These are phyloP conservation scores for Chytridiales sp. DNA, from an alignment of 371 early-diverging fungal genomes.

Conservation along the genomic window DNA sequence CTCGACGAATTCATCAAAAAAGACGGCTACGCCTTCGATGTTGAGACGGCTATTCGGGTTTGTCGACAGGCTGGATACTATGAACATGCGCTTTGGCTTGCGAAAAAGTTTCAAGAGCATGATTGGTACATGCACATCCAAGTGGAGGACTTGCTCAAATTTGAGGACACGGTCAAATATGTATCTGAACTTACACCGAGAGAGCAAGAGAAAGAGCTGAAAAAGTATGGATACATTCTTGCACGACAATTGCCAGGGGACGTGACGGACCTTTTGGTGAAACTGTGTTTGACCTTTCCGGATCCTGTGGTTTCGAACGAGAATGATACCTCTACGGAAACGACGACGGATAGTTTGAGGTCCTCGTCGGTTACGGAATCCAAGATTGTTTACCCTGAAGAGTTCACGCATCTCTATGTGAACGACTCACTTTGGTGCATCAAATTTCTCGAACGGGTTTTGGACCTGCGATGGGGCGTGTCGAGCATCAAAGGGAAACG, in stretches of 20 bases:
- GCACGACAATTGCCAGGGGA: slow-evolving; percentile 70
- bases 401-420: slow-evolving; percentile 74
- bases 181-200: slow-evolving; percentile 58
- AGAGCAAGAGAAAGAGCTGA: slow-evolving; percentile 63
- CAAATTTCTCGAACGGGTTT: slow-evolving; percentile 68
- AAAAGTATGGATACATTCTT: slow-evolving; percentile 76
- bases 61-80: slow-evolving; percentile 88
- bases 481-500: slow-evolving; percentile 26
- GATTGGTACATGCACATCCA: slow-evolving; percentile 78
- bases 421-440: slow-evolving; percentile 70
- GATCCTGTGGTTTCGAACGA: slow-evolving; percentile 2
- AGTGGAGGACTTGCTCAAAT: slow-evolving; percentile 85
- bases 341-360: neutral
- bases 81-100: slow-evolving; percentile 83
- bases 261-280: slow-evolving; percentile 78
- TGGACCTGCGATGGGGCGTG: slow-evolving; percentile 58
- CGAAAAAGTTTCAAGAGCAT: slow-evolving; percentile 76
- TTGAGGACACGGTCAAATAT: slow-evolving; percentile 69
- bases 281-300: slow-evolving; percentile 51
- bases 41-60: slow-evolving; percentile 90
- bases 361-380: neutral
- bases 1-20: slow-evolving; percentile 83
- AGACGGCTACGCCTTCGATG: slow-evolving; percentile 65
- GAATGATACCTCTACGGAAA: neutral
- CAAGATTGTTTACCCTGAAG: slow-evolving; percentile 13